Conservation (phyloP, 371 early-diverging fungal genomes). For the Circinella umbellata region DNA sequence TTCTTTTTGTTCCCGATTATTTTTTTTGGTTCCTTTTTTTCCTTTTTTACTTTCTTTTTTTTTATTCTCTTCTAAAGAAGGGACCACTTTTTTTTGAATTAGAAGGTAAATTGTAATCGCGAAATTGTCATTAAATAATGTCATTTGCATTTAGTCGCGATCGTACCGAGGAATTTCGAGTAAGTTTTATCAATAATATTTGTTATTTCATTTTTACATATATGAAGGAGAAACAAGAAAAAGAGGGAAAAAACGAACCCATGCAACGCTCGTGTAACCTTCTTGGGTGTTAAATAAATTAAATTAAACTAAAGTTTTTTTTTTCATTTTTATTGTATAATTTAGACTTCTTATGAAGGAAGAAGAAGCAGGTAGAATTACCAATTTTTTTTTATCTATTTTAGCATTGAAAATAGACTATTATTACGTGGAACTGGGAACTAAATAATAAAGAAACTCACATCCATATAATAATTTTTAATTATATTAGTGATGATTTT, state of each 20-base stretch:
- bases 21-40: constrained; percentile 13
- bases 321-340: background rate
- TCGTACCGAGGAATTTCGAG: constrained; percentile 28
- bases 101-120: background rate
- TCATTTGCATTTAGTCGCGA: constrained; percentile 23
- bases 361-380: constrained; percentile 16
- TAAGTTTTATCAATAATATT: constrained; percentile 7
- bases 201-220: background rate
- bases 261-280: constrained; percentile 10
- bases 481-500: constrained; percentile 28
- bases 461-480: too few relatives aligned
- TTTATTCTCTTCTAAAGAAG: constrained; percentile 5
- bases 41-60: background rate
- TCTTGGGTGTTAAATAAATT: background rate
- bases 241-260: background rate
- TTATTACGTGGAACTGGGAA: too few relatives aligned
- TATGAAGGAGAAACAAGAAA: background rate
- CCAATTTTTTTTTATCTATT: too few relatives aligned
- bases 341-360: constrained; percentile 19
- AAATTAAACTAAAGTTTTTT: constrained; percentile 6
- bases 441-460: too few relatives aligned
- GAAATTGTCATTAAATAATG: constrained; percentile 4
- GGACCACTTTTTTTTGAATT: background rate
- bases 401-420: too few relatives aligned
- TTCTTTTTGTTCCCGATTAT: constrained; percentile 3